Percentiles rank a stretch among this genome's conserved stretches.
Conservation (phyloP, 139 green algal genomes). For the Closterium sp. region DNA sequence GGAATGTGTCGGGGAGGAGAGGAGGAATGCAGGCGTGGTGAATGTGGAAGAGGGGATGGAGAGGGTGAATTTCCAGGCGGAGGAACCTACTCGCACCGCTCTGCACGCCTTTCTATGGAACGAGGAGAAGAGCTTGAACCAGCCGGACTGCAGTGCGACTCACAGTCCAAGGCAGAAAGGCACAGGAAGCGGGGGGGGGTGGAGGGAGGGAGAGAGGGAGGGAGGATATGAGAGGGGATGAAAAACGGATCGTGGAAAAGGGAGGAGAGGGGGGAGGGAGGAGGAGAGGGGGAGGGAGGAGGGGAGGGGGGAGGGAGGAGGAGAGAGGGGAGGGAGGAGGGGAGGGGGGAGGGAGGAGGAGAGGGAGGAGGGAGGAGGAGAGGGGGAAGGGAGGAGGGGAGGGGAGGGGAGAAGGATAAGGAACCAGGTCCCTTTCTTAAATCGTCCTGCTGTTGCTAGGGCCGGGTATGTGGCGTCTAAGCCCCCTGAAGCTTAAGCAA, state of each 20-base stretch:
- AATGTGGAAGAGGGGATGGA: neutral
- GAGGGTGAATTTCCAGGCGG: neutral
- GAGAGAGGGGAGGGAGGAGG: neutral
- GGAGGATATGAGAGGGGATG: too few relatives aligned
- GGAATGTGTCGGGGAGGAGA: neutral
- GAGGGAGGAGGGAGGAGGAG: neutral
- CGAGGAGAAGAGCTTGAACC: neutral
- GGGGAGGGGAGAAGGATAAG: neutral
- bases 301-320: neutral
- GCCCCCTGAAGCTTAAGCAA: too few relatives aligned
- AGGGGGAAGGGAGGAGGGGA: neutral
- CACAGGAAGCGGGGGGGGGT: neutral
- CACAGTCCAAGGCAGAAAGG: neutral
- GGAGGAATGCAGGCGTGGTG: neutral
- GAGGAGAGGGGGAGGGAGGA: neutral
- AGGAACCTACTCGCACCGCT: neutral
- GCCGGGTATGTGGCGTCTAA: too few relatives aligned
- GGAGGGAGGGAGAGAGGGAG: too few relatives aligned
- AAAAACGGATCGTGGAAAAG: too few relatives aligned
- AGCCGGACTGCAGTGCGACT: neutral
- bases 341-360: too few relatives aligned
- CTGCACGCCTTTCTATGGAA: neutral
- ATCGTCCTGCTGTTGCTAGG: too few relatives aligned
- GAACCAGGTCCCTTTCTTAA: too few relatives aligned
- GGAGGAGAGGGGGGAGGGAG: neutral